A percentile compares a stretch with the other conserved stretches of the same genome.
These are phyloP conservation scores for Collybia nuda DNA, from an alignment of 768 basidiomycete species.

Conservation along the genomic window DNA sequence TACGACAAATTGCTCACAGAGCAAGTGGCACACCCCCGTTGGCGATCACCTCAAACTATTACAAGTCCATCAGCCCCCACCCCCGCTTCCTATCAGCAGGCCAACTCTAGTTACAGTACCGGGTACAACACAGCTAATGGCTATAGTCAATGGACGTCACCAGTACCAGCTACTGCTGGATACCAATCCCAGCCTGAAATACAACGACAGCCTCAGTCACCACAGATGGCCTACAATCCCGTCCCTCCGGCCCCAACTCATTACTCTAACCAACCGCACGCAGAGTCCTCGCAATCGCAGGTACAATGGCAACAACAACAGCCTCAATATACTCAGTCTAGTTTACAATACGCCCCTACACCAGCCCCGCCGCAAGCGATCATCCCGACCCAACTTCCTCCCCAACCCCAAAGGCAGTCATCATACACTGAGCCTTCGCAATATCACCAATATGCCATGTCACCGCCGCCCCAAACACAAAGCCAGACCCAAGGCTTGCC, in stretches of 20 bases:
- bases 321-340: constrained; percentile 3
- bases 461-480: constrained; percentile 14
- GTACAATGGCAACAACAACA: constrained; percentile 17
- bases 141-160: constrained; percentile 34
- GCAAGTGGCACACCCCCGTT: constrained; percentile 72
- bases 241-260: constrained; percentile 3
- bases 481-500: constrained; percentile 13
- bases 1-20: constrained; percentile 89
- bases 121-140: constrained; percentile 23
- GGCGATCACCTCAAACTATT: constrained; percentile 44
- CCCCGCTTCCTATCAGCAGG: constrained; percentile 30
- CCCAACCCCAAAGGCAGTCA: constrained; percentile 11
- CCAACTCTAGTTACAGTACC: constrained; percentile 20
- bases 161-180: constrained; percentile 8
- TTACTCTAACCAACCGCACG: constrained; percentile 6
- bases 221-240: constrained; percentile 14
- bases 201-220: constrained; percentile 19
- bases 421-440: constrained; percentile 11
- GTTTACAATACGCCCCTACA: constrained; percentile 13
- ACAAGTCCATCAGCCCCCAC: constrained; percentile 21
- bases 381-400: constrained; percentile 15
- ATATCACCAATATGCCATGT: constrained; percentile 22
- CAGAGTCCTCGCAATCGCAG: constrained; percentile 13
- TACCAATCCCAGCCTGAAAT: constrained; percentile 8
- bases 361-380: constrained; percentile 8